These are phyloP conservation scores for Entrophospora sp. DNA, from an alignment of 192 early-diverging fungal genomes.

Conservation along the genomic window DNA sequence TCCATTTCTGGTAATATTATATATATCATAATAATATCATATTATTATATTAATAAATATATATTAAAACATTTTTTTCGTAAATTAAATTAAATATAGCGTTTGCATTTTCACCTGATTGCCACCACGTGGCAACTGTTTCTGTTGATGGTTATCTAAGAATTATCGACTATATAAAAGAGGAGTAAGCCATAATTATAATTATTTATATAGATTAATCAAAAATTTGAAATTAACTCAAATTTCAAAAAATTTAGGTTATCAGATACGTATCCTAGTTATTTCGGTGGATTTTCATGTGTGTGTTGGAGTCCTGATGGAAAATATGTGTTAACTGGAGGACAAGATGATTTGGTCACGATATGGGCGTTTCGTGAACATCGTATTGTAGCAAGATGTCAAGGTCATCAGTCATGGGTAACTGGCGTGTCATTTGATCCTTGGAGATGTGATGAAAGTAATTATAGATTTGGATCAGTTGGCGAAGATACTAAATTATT, in stretches of 20 bases:
- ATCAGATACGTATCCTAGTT: conserved; percentile 66
- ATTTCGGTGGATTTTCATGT: conserved; percentile 84
- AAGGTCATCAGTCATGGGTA: conserved; percentile 89
- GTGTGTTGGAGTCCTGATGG: conserved; percentile 88
- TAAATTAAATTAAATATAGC: conserved; percentile 23
- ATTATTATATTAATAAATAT: neutral
- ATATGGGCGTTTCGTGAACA: conserved; percentile 78
- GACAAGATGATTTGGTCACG: conserved; percentile 88
- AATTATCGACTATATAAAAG: conserved; percentile 64
- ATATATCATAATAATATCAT: neutral
- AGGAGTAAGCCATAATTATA: too few relatives aligned
- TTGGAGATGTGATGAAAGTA: conserved; percentile 63
- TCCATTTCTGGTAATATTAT: conserved; percentile 56
- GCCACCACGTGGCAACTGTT: conserved; percentile 68
- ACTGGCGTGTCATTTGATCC: conserved; percentile 79
- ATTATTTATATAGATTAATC: too few relatives aligned
- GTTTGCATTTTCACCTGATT: conserved; percentile 80
- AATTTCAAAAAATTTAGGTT: conserved; percentile 31
- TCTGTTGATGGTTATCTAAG: conserved; percentile 72
- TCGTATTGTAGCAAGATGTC: conserved; percentile 75
- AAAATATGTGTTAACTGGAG: conserved; percentile 73
- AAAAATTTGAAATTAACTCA: too few relatives aligned
- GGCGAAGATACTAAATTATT: conserved; percentile 80
- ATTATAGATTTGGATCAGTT: conserved; percentile 81
- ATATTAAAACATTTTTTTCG: neutral